Percentiles rank a stretch among this genome's conserved stretches.
phyloP scores from a whole-genome alignment of 345 rosid species.

The Euclidium syriacum region DNA sequence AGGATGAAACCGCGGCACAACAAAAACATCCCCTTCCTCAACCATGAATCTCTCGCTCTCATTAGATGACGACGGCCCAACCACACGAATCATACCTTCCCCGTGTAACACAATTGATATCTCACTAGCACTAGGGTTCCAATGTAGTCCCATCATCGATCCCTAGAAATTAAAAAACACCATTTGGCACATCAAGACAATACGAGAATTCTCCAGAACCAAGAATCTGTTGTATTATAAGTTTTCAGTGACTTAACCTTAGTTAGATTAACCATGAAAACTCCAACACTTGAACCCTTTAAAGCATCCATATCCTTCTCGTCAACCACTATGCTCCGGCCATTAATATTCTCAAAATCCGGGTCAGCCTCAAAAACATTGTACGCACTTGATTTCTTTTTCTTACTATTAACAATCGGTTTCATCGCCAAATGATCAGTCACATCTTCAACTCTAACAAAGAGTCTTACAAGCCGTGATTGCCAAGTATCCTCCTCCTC shows the following conservation, averaged over 20 bases:
- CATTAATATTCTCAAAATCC: slow-evolving; percentile 58
- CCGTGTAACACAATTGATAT: slow-evolving; percentile 65
- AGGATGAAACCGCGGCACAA: slow-evolving; percentile 66
- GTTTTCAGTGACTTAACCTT: slow-evolving; percentile 16
- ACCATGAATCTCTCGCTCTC: slow-evolving; percentile 52
- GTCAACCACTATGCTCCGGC: slow-evolving; percentile 54
- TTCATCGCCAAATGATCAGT: slow-evolving; percentile 14
- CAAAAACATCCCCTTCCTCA: slow-evolving; percentile 67
- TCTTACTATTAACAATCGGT: slow-evolving; percentile 7
- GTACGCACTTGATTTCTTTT: slow-evolving; percentile 21
- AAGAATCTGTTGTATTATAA: not conserved
- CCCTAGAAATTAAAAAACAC: slow-evolving; percentile 42
- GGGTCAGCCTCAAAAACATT: slow-evolving; percentile 53
- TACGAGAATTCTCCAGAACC: not conserved
- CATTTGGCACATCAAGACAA: not conserved
- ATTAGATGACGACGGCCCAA: slow-evolving; percentile 25
- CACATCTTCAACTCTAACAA: slow-evolving; percentile 30
- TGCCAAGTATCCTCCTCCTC: slow-evolving; percentile 14
- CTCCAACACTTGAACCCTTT: slow-evolving; percentile 40
- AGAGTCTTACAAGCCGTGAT: slow-evolving; percentile 31
- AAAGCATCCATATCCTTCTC: slow-evolving; percentile 29
- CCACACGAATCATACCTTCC: slow-evolving; percentile 67
- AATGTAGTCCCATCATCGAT: slow-evolving; percentile 91
- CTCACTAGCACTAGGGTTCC: slow-evolving; percentile 82
- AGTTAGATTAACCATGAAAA: slow-evolving; percentile 69